Evolutionary conservation across 805 yeast species (phyloP).

Genomic region (Pichia gijzeniarum): DNA sequence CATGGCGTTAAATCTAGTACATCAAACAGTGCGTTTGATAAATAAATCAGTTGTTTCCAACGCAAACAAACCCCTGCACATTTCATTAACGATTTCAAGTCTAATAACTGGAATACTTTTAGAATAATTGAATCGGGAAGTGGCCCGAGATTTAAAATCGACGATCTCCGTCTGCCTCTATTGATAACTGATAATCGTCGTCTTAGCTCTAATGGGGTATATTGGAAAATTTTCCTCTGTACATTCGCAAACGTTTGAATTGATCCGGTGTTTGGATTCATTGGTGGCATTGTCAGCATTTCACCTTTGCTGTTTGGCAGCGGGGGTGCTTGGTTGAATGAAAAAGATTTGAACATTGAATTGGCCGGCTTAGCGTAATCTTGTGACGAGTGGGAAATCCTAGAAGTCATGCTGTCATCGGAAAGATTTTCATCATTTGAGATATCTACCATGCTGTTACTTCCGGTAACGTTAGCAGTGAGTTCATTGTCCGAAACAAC

Average conservation of each 20-base stretch:
- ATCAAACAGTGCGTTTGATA: constrained; percentile 47
- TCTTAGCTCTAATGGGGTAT: constrained; percentile 50
- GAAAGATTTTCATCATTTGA: not conserved
- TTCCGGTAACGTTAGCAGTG: too few relatives aligned
- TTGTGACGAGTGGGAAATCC: not conserved
- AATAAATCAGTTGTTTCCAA: constrained; percentile 61
- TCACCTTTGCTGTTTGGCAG: not conserved
- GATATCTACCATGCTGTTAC: too few relatives aligned
- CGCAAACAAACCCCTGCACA: constrained; percentile 51
- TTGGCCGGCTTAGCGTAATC: not conserved
- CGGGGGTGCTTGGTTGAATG: not conserved
- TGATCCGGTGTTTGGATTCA: constrained; percentile 26
- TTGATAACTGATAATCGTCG: constrained; percentile 40
- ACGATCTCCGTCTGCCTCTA: constrained; percentile 45
- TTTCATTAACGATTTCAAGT: constrained; percentile 56
- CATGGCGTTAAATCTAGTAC: constrained; percentile 54
- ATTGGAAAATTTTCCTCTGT: constrained; percentile 35
- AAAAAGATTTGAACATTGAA: constrained; percentile 8
- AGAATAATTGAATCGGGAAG: constrained; percentile 56
- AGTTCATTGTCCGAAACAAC: too few relatives aligned
- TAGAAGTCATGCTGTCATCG: not conserved
- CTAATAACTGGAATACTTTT: constrained; percentile 45
- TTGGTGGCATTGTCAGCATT: constrained; percentile 17
- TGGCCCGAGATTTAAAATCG: constrained; percentile 50
- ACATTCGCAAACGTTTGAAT: constrained; percentile 21